Conservation (phyloP, 306 rosid species). For the Quercus ilex region DNA sequence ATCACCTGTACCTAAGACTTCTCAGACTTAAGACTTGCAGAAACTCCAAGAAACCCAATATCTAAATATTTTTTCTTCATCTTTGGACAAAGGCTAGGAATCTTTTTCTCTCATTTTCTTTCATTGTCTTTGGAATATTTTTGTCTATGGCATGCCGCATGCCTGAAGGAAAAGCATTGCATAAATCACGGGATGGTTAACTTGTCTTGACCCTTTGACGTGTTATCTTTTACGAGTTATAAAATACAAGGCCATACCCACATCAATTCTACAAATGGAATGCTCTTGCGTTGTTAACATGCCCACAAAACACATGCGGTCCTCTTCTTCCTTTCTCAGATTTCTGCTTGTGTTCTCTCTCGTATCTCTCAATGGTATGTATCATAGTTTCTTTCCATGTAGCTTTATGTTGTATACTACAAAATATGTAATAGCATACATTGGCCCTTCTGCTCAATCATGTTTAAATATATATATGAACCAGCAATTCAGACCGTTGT, state of each 20-base stretch:
- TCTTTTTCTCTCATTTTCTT: constrained; percentile 27
- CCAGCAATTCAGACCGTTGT: no score
- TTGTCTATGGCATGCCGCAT: constrained; percentile 16
- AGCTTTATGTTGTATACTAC: background rate
- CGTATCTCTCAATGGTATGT: constrained; percentile 47
- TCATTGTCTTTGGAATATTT: constrained; percentile 34
- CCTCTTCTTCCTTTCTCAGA: constrained; percentile 38
- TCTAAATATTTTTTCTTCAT: no score
- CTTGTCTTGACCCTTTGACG: background rate
- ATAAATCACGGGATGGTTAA: constrained; percentile 18
- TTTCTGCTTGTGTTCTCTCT: constrained; percentile 43
- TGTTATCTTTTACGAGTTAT: constrained; percentile 45
- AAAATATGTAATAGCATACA: background rate
- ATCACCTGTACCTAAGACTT: no score
- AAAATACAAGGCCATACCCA: constrained; percentile 20
- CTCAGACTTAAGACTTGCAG: no score
- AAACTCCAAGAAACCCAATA: no score
- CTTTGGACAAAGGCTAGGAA: constrained; percentile 51
- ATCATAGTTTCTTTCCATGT: background rate
- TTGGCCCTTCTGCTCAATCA: no score
- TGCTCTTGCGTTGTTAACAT: constrained; percentile 30
- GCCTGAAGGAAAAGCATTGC: constrained; percentile 62
- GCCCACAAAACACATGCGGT: constrained; percentile 34
- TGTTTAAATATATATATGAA: no score
- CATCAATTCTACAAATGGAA: constrained; percentile 37